Evolutionary conservation across 257 asterid genomes (phyloP).

Genomic region (Nicotiana tomentosiformis): DNA sequence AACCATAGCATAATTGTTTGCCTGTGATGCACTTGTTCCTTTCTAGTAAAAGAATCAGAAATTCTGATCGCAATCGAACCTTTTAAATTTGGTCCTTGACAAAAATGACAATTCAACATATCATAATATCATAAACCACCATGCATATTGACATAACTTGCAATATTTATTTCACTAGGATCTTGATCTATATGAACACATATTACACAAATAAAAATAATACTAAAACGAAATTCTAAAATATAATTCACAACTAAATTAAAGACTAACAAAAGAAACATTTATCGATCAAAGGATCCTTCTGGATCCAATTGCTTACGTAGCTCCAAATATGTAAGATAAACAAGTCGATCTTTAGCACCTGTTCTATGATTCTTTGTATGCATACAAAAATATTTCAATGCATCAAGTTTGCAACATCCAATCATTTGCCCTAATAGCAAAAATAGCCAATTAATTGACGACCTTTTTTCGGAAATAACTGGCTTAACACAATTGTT

Average conservation of each 20-base stretch:
- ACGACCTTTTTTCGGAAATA: not conserved
- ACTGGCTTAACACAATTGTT: slow-evolving; percentile 14
- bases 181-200: not conserved
- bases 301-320: slow-evolving; percentile 18
- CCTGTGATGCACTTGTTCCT: too few species aligned
- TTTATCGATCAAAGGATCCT: not conserved
- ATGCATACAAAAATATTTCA: slow-evolving; percentile 16
- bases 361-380: slow-evolving; percentile 16
- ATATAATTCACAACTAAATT: not conserved
- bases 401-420: slow-evolving; percentile 8
- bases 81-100: too few species aligned
- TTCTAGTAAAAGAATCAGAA: too few species aligned
- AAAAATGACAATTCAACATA: too few species aligned
- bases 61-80: too few species aligned
- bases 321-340: slow-evolving; percentile 14
- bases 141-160: too few species aligned
- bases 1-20: too few species aligned
- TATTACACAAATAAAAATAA: not conserved
- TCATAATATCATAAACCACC: too few species aligned
- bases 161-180: not conserved
- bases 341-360: slow-evolving; percentile 20
- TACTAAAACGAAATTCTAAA: not conserved
- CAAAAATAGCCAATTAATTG: slow-evolving; percentile 20
- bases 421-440: slow-evolving; percentile 15
- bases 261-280: not conserved